Conservation (phyloP, 75 land plant genomes). For the Pseudotsuga menziesii region DNA sequence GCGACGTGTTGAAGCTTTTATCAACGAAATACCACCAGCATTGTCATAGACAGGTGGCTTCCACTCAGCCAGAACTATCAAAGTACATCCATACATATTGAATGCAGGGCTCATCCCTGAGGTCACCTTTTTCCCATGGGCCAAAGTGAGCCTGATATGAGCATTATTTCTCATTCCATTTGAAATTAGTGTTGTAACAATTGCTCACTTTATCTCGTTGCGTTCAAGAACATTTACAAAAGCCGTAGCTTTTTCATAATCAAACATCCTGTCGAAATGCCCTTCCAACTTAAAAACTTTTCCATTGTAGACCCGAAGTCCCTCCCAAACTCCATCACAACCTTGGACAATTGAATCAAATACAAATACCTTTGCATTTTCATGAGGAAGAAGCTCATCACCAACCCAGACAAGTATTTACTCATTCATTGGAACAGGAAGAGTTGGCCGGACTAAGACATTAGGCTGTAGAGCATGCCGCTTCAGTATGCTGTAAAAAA, state of each 20-base stretch:
- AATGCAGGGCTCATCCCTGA: constrained; percentile 17
- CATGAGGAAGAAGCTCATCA: constrained; percentile 77
- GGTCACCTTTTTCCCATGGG: constrained; percentile 81
- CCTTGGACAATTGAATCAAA: constrained; percentile 99
- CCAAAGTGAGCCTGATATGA: constrained; percentile 82
- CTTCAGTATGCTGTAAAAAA: constrained; percentile 80
- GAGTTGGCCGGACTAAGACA: constrained; percentile 31
- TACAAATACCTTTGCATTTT: constrained; percentile 95
- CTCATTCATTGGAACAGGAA: constrained; percentile 77
- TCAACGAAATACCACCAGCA: no score
- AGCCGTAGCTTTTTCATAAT: constrained; percentile 93
- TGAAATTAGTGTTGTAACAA: constrained; percentile 75
- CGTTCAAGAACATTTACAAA: constrained; percentile 79
- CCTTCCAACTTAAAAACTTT: constrained; percentile 93
- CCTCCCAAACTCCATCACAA: constrained; percentile 98
- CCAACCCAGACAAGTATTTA: constrained; percentile 90
- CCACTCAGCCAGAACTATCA: no score
- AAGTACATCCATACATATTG: constrained; percentile 91
- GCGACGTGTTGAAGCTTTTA: no score
- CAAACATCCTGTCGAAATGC: constrained; percentile 94
- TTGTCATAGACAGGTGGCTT: no score
- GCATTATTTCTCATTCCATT: constrained; percentile 92
- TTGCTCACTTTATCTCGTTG: constrained; percentile 73
- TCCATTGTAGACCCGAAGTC: constrained; percentile 83
- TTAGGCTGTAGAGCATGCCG: constrained; percentile 29